Evolutionary conservation across 495 filamentous ascomycete species (phyloP).

Genomic region (Neurospora sp.): DNA sequence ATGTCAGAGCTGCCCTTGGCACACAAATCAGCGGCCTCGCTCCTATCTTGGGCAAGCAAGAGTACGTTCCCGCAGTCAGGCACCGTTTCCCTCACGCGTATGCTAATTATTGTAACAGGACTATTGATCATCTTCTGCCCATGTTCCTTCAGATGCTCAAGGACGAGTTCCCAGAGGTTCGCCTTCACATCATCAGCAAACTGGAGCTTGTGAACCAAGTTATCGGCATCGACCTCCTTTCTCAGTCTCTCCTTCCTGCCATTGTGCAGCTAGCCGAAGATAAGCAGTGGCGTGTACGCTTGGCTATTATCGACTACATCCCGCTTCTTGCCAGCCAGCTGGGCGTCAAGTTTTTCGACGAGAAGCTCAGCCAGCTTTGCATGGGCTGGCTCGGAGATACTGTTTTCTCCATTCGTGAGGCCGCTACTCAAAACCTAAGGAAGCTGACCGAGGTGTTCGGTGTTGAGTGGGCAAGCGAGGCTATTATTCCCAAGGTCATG

Average conservation of each 20-base stretch:
- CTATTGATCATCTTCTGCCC: conserved; percentile 88
- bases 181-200: conserved; percentile 97
- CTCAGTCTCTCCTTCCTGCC: conserved; percentile 92
- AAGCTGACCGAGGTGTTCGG: conserved; percentile 98
- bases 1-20: conserved; percentile 89
- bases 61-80: conserved; percentile 47
- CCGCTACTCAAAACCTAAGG: conserved; percentile 91
- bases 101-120: conserved; percentile 42
- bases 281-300: conserved; percentile 97
- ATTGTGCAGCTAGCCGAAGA: conserved; percentile 97
- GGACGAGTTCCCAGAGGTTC: conserved; percentile 96
- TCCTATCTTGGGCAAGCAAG: conserved; percentile 93
- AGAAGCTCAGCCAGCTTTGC: conserved; percentile 88
- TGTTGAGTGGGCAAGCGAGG: conserved; percentile 93
- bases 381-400: conserved; percentile 99
- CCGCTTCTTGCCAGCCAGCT: conserved; percentile 91
- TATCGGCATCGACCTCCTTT: conserved; percentile 93
- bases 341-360: conserved; percentile 96
- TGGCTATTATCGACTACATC: conserved; percentile 99
- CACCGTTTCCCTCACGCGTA: conserved; percentile 1
- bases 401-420: conserved; percentile 95
- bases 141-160: conserved; percentile 99
- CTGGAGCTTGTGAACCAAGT: conserved; percentile 96
- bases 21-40: conserved; percentile 96
- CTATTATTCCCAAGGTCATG: conserved; percentile 97